A percentile compares a stretch with the other conserved stretches of the same genome.
Conservation (phyloP, 2,329 filamentous ascomycete species). For the Aureobasidium sp. region DNA sequence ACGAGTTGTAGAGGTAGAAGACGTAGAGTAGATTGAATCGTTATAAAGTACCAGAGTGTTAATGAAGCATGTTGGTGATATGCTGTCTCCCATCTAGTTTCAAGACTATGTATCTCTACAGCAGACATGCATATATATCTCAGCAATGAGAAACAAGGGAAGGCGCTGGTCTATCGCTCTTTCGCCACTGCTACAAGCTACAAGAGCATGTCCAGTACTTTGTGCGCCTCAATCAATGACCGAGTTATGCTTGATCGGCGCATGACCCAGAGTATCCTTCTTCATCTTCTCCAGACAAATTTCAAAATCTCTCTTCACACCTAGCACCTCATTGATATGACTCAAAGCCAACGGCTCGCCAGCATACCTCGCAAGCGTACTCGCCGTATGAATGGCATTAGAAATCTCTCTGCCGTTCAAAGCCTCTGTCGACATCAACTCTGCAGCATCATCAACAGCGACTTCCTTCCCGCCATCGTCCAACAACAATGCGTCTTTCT, state of each 20-base stretch:
- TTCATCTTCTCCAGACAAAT: not conserved
- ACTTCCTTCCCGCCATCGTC: not conserved
- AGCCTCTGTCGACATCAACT: not conserved
- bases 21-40: not conserved
- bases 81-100: too few species aligned
- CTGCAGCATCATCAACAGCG: not conserved
- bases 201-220: too few species aligned
- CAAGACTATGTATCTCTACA: too few species aligned
- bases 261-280: not conserved
- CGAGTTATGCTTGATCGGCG: not conserved
- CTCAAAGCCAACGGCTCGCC: not conserved
- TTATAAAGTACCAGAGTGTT: too few species aligned
- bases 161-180: too few species aligned
- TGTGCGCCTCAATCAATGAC: not conserved
- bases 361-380: not conserved
- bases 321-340: conserved; percentile 13
- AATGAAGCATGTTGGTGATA: too few species aligned
- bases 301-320: conserved; percentile 10
- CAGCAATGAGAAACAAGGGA: too few species aligned
- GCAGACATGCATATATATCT: too few species aligned
- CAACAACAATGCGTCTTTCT: not conserved
- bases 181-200: too few species aligned
- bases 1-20: conserved; percentile 24
- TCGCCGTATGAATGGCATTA: conserved; percentile 3
- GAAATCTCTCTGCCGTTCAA: conserved; percentile 5